Conservation (phyloP, 192 early-diverging fungal species). For the Entrophospora sp. region DNA sequence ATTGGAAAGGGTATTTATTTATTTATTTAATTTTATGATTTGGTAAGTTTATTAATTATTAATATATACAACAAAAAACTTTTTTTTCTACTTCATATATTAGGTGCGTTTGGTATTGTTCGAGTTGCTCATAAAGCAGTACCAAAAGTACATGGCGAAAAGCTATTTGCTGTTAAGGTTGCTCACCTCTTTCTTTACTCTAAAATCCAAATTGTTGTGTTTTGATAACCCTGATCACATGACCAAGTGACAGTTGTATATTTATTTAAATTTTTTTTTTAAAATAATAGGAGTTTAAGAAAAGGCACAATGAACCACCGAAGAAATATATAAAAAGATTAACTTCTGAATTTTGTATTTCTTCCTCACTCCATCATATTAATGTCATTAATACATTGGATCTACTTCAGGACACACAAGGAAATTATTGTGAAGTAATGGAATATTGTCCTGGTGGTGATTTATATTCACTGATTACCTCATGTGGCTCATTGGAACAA, state of each 20-base stretch:
- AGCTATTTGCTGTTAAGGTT: slow-evolving; percentile 40
- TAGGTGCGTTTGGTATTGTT: slow-evolving; percentile 37
- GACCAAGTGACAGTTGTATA: too few species aligned
- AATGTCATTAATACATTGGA: slow-evolving; percentile 78
- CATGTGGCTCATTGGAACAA: slow-evolving; percentile 39
- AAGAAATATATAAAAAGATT: slow-evolving; percentile 47
- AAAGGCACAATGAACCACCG: slow-evolving; percentile 43
- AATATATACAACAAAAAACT: not conserved
- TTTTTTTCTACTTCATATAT: not conserved
- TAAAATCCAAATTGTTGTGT: too few species aligned
- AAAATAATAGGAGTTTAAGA: slow-evolving; percentile 69
- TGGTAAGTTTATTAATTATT: not conserved
- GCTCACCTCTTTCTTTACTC: too few species aligned
- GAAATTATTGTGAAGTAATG: slow-evolving; percentile 64
- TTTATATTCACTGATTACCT: slow-evolving; percentile 63
- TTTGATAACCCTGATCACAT: too few species aligned
- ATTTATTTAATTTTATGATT: too few species aligned
- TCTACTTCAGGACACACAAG: slow-evolving; percentile 59
- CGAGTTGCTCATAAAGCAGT: slow-evolving; percentile 32
- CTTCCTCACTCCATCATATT: slow-evolving; percentile 61
- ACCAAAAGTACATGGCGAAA: slow-evolving; percentile 23
- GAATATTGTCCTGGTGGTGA: slow-evolving; percentile 81
- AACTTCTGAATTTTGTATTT: slow-evolving; percentile 75
- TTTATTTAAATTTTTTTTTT: not conserved
- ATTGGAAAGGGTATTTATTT: slow-evolving; percentile 25